These are phyloP conservation scores for Boletus barrowsii DNA, from an alignment of 768 basidiomycete genomes.

Conservation along the genomic window DNA sequence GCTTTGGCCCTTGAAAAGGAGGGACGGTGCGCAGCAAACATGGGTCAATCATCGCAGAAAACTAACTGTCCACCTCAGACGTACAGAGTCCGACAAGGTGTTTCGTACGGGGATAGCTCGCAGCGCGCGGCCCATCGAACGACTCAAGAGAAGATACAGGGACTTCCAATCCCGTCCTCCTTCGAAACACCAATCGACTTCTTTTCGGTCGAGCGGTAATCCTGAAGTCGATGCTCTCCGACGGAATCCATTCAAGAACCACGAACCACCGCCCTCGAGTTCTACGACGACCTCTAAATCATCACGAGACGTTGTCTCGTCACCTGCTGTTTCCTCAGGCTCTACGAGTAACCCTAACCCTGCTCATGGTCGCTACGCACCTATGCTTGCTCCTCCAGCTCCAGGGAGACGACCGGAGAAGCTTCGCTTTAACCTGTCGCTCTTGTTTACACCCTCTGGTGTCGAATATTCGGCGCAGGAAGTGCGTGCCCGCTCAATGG, in stretches of 20 bases:
- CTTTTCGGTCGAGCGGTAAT: constrained; percentile 27
- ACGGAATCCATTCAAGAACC: constrained; percentile 37
- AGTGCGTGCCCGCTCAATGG: constrained; percentile 77
- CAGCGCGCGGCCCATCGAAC: constrained; percentile 76
- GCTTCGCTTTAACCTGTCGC: constrained; percentile 60
- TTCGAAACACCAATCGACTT: constrained; percentile 23
- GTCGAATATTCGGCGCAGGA: constrained; percentile 86
- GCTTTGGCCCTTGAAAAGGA: constrained; percentile 72
- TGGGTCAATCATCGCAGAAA: constrained; percentile 3
- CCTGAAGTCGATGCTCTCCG: constrained; percentile 31
- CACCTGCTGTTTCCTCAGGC: constrained; percentile 21
- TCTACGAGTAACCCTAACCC: constrained; percentile 39
- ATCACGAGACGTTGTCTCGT: background rate
- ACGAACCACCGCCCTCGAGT: constrained; percentile 31
- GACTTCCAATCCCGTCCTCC: constrained; percentile 66
- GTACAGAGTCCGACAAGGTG: constrained; percentile 72
- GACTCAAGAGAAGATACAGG: constrained; percentile 76
- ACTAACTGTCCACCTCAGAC: constrained; percentile 40
- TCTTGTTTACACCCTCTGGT: constrained; percentile 73
- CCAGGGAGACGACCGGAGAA: constrained; percentile 73
- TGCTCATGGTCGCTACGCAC: constrained; percentile 53
- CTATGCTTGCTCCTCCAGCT: constrained; percentile 67
- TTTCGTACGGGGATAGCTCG: constrained; percentile 82
- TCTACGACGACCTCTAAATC: constrained; percentile 28
- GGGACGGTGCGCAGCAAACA: constrained; percentile 56